Conservation (phyloP, 2,329 filamentous ascomycete species). For the Davidsoniella eucalypti region DNA sequence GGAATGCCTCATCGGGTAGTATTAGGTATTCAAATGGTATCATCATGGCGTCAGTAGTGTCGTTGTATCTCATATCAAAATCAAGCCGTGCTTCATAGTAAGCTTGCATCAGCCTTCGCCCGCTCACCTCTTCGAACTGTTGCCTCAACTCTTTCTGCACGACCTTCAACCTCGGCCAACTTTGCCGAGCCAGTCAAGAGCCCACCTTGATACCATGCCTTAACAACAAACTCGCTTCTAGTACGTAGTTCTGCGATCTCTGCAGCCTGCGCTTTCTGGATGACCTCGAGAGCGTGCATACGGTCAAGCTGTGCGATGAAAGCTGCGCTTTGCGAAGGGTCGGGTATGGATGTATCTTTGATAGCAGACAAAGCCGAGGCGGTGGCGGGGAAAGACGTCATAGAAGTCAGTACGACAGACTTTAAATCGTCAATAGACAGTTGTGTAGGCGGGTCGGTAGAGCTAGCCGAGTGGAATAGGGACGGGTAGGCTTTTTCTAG, state of each 20-base stretch:
- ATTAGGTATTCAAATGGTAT: too few species aligned
- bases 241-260: slow-evolving; percentile 47
- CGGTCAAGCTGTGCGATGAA: slow-evolving; percentile 43
- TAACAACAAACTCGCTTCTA: slow-evolving; percentile 44
- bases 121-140: slow-evolving; percentile 47
- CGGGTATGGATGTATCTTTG: slow-evolving; percentile 38
- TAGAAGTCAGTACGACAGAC: slow-evolving; percentile 38
- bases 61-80: too few species aligned
- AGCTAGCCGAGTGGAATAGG: slow-evolving; percentile 33
- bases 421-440: slow-evolving; percentile 34
- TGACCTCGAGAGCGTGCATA: slow-evolving; percentile 43
- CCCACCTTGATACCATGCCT: slow-evolving; percentile 58
- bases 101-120: slow-evolving; percentile 33
- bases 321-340: slow-evolving; percentile 35
- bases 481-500: slow-evolving; percentile 37
- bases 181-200: slow-evolving; percentile 51
- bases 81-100: slow-evolving; percentile 16
- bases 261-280: slow-evolving; percentile 43
- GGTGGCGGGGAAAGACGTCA: slow-evolving; percentile 36
- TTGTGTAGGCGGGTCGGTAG: slow-evolving; percentile 32
- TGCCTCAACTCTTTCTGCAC: slow-evolving; percentile 49
- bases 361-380: slow-evolving; percentile 42
- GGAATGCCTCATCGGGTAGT: too few species aligned
- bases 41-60: too few species aligned
- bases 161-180: slow-evolving; percentile 55